A percentile compares a stretch with the other conserved stretches of the same genome.
These are phyloP conservation scores for Lolium multiflorum DNA, from an alignment of 176 grass and related monocot species.

Conservation along the genomic window DNA sequence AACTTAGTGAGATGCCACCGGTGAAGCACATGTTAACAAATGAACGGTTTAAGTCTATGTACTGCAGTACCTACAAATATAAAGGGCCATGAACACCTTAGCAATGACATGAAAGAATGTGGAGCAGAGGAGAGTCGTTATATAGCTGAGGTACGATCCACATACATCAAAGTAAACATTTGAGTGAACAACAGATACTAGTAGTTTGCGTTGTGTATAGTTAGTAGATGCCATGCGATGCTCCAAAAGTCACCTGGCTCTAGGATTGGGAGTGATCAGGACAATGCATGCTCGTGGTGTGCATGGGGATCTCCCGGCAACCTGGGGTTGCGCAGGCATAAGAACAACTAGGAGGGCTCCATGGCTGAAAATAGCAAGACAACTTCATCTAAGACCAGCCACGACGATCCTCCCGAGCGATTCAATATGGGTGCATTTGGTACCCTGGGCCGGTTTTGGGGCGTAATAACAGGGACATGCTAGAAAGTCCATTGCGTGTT, in stretches of 20 bases:
- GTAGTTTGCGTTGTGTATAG: not conserved
- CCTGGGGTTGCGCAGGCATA: too few relatives aligned
- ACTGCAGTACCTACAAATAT: not conserved
- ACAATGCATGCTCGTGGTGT: too few relatives aligned
- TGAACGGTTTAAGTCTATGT: not conserved
- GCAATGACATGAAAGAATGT: not conserved
- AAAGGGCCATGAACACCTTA: not conserved
- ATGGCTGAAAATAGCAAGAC: too few relatives aligned
- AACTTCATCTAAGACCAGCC: too few relatives aligned
- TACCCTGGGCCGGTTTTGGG: too few relatives aligned
- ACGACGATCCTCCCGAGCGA: too few relatives aligned
- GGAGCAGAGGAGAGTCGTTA: not conserved
- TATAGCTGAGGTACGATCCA: not conserved
- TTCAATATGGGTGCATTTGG: too few relatives aligned
- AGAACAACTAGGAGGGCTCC: too few relatives aligned
- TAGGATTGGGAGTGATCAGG: not conserved
- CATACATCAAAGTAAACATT: not conserved
- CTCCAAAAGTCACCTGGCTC: not conserved
- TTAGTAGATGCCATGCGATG: not conserved
- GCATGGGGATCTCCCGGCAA: too few relatives aligned
- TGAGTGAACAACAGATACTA: not conserved
- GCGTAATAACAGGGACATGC: too few relatives aligned
- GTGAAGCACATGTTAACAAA: not conserved
- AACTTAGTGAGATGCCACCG: not conserved
- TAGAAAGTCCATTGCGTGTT: too few relatives aligned